Conservation (phyloP, 2,329 filamentous ascomycete genomes). For the Botrytis fabae region DNA sequence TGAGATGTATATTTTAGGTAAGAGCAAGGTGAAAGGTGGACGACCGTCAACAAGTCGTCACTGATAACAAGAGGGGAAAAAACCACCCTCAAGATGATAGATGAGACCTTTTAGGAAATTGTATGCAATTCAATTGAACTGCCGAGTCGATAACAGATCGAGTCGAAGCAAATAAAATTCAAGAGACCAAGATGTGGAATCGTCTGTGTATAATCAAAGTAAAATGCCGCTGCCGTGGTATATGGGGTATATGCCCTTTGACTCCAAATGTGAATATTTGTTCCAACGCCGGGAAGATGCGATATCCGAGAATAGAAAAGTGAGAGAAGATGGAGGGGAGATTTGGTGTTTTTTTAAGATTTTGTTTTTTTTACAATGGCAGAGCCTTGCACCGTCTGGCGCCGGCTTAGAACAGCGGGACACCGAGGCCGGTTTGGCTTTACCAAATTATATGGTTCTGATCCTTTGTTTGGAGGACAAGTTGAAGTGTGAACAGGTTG, state of each 20-base stretch:
- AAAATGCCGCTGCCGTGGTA: conserved; percentile 35
- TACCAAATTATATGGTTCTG: conserved; percentile 38
- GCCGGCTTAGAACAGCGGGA: conserved; percentile 40
- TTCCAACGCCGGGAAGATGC: conserved; percentile 38
- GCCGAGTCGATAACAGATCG: conserved; percentile 41
- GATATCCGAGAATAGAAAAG: conserved; percentile 28
- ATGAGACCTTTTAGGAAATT: conserved; percentile 29
- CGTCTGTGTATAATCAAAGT: conserved; percentile 19
- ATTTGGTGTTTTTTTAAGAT: conserved; percentile 7
- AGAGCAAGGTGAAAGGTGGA: conserved; percentile 23
- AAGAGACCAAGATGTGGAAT: conserved; percentile 20
- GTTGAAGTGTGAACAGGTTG: conserved; percentile 25
- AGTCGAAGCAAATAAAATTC: conserved; percentile 35
- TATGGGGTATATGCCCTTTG: conserved; percentile 36
- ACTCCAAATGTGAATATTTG: conserved; percentile 26
- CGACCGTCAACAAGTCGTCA: conserved; percentile 33
- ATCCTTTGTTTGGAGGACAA: conserved; percentile 29
- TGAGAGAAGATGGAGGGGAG: conserved; percentile 29
- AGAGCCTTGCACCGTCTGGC: conserved; percentile 42
- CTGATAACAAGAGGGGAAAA: conserved; percentile 24
- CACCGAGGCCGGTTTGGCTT: conserved; percentile 38
- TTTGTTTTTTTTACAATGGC: conserved; percentile 25
- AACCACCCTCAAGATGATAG: conserved; percentile 35
- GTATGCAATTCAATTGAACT: conserved; percentile 38
- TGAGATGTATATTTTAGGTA: conserved; percentile 21